Percentiles rank a stretch among this genome's conserved stretches.
Conservation (phyloP, 1,139 yeast species). For the Hansenula lynferdii region DNA sequence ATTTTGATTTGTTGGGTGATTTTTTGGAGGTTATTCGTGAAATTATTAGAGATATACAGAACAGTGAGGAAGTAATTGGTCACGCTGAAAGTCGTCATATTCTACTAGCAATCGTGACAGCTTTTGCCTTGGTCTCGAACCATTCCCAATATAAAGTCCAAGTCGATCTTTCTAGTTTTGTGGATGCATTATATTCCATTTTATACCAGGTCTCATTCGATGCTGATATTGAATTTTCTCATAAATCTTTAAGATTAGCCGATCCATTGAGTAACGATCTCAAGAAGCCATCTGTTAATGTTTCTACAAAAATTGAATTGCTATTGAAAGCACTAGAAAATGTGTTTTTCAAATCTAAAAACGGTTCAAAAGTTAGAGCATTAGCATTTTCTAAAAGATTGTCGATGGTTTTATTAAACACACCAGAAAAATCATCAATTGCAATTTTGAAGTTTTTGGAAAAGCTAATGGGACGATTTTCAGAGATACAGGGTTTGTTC, state of each 20-base stretch:
- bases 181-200: slow-evolving; percentile 64
- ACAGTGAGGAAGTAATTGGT: slow-evolving; percentile 30
- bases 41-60: slow-evolving; percentile 51
- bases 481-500: slow-evolving; percentile 68
- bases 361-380: slow-evolving; percentile 69
- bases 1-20: slow-evolving; percentile 88
- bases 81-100: slow-evolving; percentile 50
- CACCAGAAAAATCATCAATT: slow-evolving; percentile 85
- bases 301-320: slow-evolving; percentile 85
- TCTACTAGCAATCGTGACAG: slow-evolving; percentile 79
- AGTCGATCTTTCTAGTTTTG: slow-evolving; percentile 66
- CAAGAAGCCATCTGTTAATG: slow-evolving; percentile 69
- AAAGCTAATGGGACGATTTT: slow-evolving; percentile 64
- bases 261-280: slow-evolving; percentile 56
- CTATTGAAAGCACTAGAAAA: slow-evolving; percentile 73
- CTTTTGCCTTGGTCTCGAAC: slow-evolving; percentile 79
- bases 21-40: slow-evolving; percentile 86
- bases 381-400: slow-evolving; percentile 81
- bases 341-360: slow-evolving; percentile 72
- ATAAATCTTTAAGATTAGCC: slow-evolving; percentile 69
- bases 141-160: slow-evolving; percentile 62
- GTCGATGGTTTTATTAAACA: slow-evolving; percentile 58
- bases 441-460: slow-evolving; percentile 76
- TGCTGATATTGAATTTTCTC: slow-evolving; percentile 81
- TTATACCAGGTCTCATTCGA: slow-evolving; percentile 68